These are phyloP conservation scores for Trebouxia sp. DNA, from an alignment of 139 green algal genomes.

Conservation along the genomic window DNA sequence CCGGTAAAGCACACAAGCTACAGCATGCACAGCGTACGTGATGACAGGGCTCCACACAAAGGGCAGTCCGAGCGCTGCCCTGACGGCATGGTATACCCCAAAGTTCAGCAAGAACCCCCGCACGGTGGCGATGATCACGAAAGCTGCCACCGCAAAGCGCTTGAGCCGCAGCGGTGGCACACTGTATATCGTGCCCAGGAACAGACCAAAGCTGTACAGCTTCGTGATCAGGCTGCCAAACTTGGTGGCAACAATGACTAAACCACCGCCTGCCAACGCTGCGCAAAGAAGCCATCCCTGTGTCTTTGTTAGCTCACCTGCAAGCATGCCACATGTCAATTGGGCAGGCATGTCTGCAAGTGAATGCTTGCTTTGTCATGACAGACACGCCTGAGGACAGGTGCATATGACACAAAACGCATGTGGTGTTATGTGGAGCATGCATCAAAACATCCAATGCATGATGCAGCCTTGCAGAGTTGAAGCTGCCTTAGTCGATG, in stretches of 20 bases:
- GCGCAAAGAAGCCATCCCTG: constrained; percentile 75
- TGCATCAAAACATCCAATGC: too few species aligned
- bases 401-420: too few species aligned
- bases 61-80: constrained; percentile 85
- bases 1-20: not conserved
- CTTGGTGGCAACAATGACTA: constrained; percentile 75
- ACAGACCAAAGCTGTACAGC: constrained; percentile 40
- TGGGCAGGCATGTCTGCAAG: not conserved
- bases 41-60: constrained; percentile 90
- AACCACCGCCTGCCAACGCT: constrained; percentile 71
- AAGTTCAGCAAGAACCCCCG: constrained; percentile 98
- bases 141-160: constrained; percentile 89
- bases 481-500: too few species aligned
- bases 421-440: too few species aligned
- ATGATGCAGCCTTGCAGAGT: too few species aligned
- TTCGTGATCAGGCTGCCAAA: constrained; percentile 88
- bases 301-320: constrained; percentile 63
- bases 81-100: constrained; percentile 95
- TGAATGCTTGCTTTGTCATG: not conserved
- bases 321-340: not conserved
- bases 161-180: constrained; percentile 96
- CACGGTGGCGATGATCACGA: constrained; percentile 97
- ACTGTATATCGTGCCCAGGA: constrained; percentile 96
- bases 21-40: constrained; percentile 43
- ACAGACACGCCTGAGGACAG: too few species aligned